These are phyloP conservation scores for Beauveria brongniartii DNA, from an alignment of 2,329 filamentous ascomycete species.

Conservation along the genomic window DNA sequence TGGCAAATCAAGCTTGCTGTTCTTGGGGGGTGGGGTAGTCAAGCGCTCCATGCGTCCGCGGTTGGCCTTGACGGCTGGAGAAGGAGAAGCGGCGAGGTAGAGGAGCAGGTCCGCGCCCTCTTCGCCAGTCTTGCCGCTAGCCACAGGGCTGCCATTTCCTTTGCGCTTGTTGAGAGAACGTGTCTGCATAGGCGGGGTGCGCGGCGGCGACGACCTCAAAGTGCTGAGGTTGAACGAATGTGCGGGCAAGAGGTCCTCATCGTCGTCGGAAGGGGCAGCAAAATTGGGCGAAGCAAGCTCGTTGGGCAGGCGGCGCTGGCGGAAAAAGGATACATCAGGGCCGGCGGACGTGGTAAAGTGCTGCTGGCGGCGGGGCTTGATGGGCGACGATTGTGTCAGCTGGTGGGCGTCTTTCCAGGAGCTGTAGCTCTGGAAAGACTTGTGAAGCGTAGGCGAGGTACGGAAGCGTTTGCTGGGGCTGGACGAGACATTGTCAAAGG, in stretches of 20 bases:
- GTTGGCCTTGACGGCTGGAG: slow-evolving; percentile 58
- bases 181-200: slow-evolving; percentile 65
- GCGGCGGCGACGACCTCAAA: slow-evolving; percentile 71
- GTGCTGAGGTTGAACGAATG: slow-evolving; percentile 62
- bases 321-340: slow-evolving; percentile 72
- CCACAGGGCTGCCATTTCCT: slow-evolving; percentile 36
- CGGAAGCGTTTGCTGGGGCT: slow-evolving; percentile 64
- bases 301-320: slow-evolving; percentile 59
- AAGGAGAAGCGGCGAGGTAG: slow-evolving; percentile 86
- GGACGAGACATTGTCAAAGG: slow-evolving; percentile 47
- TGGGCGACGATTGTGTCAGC: slow-evolving; percentile 78
- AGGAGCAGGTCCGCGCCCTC: slow-evolving; percentile 75
- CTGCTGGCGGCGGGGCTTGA: slow-evolving; percentile 65
- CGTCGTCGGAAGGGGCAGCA: slow-evolving; percentile 63
- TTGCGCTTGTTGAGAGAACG: slow-evolving; percentile 38
- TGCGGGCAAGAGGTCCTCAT: slow-evolving; percentile 71
- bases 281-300: slow-evolving; percentile 53
- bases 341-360: slow-evolving; percentile 66
- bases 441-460: slow-evolving; percentile 48
- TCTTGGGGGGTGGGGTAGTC: slow-evolving; percentile 68
- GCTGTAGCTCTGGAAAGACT: slow-evolving; percentile 46
- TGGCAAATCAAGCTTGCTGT: slow-evolving; percentile 57
- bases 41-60: slow-evolving; percentile 57
- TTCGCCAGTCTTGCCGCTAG: slow-evolving; percentile 54
- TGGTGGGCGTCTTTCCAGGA: slow-evolving; percentile 73